These are phyloP conservation scores for Umbelopsis sp. DNA, from an alignment of 192 early-diverging fungal species.

Conservation along the genomic window DNA sequence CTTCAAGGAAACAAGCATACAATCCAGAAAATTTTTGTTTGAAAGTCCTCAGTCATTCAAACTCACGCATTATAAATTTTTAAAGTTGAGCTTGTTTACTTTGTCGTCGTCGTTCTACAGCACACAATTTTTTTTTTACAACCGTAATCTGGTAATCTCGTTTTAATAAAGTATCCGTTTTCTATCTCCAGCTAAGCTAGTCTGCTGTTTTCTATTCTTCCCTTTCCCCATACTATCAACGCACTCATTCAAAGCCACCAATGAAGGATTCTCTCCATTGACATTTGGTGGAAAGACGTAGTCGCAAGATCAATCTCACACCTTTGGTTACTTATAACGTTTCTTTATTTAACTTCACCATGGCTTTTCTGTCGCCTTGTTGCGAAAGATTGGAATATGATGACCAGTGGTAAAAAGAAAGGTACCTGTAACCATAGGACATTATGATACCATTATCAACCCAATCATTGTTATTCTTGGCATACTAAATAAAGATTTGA, in stretches of 20 bases:
- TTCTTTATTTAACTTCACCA: neutral
- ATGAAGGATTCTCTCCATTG: slow-evolving; percentile 1
- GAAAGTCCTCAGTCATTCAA: too few relatives aligned
- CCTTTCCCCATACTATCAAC: neutral
- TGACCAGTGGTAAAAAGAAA: too few relatives aligned
- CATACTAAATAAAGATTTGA: slow-evolving; percentile 3
- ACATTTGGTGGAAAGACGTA: slow-evolving; percentile 18
- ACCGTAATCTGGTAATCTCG: neutral
- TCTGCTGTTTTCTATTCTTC: too few relatives aligned
- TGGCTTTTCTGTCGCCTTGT: too few relatives aligned
- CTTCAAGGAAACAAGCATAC: too few relatives aligned
- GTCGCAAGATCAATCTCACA: slow-evolving; percentile 4
- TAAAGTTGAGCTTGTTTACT: too few relatives aligned
- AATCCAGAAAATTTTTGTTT: too few relatives aligned
- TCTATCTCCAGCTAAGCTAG: neutral
- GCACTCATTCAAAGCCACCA: slow-evolving; percentile 20
- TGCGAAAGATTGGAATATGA: too few relatives aligned
- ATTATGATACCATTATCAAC: neutral
- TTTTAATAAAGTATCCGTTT: neutral
- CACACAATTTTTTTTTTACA: neutral
- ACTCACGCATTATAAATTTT: too few relatives aligned
- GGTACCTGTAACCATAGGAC: too few relatives aligned
- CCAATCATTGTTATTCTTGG: slow-evolving; percentile 15
- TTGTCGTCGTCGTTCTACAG: neutral
- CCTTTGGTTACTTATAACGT: neutral